These are phyloP conservation scores for Saprolegnia diclina DNA, from an alignment of 352 stramenopile species.

Conservation along the genomic window DNA sequence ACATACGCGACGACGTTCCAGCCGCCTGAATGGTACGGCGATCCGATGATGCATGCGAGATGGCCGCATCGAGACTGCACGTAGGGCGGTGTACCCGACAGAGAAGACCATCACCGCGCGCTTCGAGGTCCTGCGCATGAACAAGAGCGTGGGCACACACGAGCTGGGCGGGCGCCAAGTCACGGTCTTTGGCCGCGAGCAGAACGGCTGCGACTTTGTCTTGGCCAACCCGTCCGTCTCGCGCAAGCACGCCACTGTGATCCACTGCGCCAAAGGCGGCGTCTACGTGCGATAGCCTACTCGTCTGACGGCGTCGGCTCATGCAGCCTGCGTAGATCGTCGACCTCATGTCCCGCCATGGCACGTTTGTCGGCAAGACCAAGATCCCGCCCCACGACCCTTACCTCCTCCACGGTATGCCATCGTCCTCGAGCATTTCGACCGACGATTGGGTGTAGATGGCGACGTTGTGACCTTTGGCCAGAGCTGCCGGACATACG, in stretches of 20 bases:
- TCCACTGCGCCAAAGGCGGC: slow-evolving; percentile 70
- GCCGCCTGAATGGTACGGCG: slow-evolving; percentile 21
- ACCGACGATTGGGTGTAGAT: slow-evolving; percentile 34
- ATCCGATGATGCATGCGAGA: background rate
- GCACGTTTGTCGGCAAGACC: slow-evolving; percentile 74
- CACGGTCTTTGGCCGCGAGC: slow-evolving; percentile 79
- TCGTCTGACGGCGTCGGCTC: background rate
- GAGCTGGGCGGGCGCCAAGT: slow-evolving; percentile 30
- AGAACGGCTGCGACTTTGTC: slow-evolving; percentile 81
- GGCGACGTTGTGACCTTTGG: slow-evolving; percentile 83
- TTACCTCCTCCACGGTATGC: slow-evolving; percentile 62
- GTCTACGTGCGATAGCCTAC: slow-evolving; percentile 58
- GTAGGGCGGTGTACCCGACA: slow-evolving; percentile 15
- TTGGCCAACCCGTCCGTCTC: slow-evolving; percentile 83
- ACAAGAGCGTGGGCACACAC: slow-evolving; percentile 17
- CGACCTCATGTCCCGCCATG: slow-evolving; percentile 84
- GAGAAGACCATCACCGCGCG: slow-evolving; percentile 16
- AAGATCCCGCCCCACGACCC: slow-evolving; percentile 83
- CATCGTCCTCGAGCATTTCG: background rate
- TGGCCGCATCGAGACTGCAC: background rate
- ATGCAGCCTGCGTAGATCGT: slow-evolving; percentile 47
- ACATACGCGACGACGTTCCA: slow-evolving; percentile 27
- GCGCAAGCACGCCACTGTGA: slow-evolving; percentile 79
- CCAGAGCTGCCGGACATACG: slow-evolving; percentile 81
- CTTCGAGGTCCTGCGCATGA: slow-evolving; percentile 26